phyloP scores from a whole-genome alignment of 345 rosid species.

The Brassica juncea region DNA sequence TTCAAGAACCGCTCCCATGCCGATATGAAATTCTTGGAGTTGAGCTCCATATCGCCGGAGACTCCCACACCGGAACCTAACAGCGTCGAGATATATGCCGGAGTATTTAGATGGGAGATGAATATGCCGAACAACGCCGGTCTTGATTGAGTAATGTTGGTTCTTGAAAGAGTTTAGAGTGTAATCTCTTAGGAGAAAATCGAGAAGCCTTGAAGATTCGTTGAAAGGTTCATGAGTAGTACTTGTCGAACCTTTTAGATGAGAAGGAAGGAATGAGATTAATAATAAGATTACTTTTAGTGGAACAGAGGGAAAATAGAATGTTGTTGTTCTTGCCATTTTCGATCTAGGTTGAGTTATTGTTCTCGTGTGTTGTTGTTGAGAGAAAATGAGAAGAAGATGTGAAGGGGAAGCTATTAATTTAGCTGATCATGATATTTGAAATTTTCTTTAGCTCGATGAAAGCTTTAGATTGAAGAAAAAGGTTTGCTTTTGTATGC shows the following conservation, averaged over 20 bases:
- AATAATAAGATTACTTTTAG: slow-evolving; percentile 3
- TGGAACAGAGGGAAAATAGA: slow-evolving; percentile 19
- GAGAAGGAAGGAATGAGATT: slow-evolving; percentile 16
- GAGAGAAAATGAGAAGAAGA: slow-evolving; percentile 20
- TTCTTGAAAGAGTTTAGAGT: slow-evolving; percentile 61
- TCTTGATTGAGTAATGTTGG: slow-evolving; percentile 43
- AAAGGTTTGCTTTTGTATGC: slow-evolving; percentile 21
- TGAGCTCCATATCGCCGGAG: slow-evolving; percentile 80
- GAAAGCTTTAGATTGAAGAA: slow-evolving; percentile 43
- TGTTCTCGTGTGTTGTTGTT: slow-evolving; percentile 24
- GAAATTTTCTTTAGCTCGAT: slow-evolving; percentile 22
- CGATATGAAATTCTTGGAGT: slow-evolving; percentile 68
- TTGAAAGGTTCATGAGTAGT: slow-evolving; percentile 46
- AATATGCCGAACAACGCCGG: slow-evolving; percentile 55
- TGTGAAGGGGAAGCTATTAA: slow-evolving; percentile 22
- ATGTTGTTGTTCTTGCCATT: slow-evolving; percentile 24
- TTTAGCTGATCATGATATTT: slow-evolving; percentile 27
- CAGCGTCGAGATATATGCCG: slow-evolving; percentile 56
- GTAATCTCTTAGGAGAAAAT: slow-evolving; percentile 78
- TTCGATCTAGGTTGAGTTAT: slow-evolving; percentile 8
- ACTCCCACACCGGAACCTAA: slow-evolving; percentile 85
- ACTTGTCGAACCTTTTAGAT: slow-evolving; percentile 15
- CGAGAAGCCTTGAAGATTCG: slow-evolving; percentile 62
- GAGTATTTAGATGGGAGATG: slow-evolving; percentile 74
- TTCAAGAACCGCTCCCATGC: slow-evolving; percentile 58